Percentiles rank a stretch among this genome's conserved stretches.
These are phyloP conservation scores for Dendrothele bispora DNA, from an alignment of 768 basidiomycete genomes.

Conservation along the genomic window DNA sequence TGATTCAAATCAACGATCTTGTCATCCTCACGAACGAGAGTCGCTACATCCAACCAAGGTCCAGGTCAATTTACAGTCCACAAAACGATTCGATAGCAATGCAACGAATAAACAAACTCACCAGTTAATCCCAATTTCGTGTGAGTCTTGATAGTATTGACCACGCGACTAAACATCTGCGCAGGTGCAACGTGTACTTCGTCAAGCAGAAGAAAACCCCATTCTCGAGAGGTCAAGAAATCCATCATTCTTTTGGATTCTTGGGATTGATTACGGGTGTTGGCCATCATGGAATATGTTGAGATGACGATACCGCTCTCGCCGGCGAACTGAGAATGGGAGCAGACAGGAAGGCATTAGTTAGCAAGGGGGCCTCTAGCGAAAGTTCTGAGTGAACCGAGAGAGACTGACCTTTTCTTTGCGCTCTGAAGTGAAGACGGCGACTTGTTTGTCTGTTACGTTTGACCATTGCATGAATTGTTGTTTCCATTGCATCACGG, in stretches of 20 bases:
- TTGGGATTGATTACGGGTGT: slow-evolving; percentile 77
- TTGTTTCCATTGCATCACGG: slow-evolving; percentile 80
- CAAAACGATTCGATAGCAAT: slow-evolving; percentile 5
- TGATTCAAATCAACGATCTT: slow-evolving; percentile 81
- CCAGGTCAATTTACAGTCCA: background rate
- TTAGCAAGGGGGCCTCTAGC: background rate
- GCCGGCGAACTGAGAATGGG: slow-evolving; percentile 55
- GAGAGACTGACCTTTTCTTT: slow-evolving; percentile 60
- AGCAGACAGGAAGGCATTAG: no score
- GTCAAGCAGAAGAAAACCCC: slow-evolving; percentile 77
- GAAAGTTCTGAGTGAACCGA: background rate
- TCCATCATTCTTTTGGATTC: slow-evolving; percentile 87
- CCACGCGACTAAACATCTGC: slow-evolving; percentile 76
- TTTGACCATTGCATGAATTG: slow-evolving; percentile 83
- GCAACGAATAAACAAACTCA: slow-evolving; percentile 25
- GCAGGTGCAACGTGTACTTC: slow-evolving; percentile 83
- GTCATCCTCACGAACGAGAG: slow-evolving; percentile 78
- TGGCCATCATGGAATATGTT: slow-evolving; percentile 85
- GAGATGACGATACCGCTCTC: slow-evolving; percentile 79
- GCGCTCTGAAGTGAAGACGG: slow-evolving; percentile 74
- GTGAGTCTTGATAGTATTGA: slow-evolving; percentile 79
- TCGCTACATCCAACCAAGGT: no score
- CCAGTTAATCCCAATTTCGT: slow-evolving; percentile 81
- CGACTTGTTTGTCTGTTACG: slow-evolving; percentile 72
- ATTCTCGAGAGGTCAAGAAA: slow-evolving; percentile 72